Evolutionary conservation across 2,329 filamentous ascomycete species (phyloP).

Genomic region (Apiospora sp.): DNA sequence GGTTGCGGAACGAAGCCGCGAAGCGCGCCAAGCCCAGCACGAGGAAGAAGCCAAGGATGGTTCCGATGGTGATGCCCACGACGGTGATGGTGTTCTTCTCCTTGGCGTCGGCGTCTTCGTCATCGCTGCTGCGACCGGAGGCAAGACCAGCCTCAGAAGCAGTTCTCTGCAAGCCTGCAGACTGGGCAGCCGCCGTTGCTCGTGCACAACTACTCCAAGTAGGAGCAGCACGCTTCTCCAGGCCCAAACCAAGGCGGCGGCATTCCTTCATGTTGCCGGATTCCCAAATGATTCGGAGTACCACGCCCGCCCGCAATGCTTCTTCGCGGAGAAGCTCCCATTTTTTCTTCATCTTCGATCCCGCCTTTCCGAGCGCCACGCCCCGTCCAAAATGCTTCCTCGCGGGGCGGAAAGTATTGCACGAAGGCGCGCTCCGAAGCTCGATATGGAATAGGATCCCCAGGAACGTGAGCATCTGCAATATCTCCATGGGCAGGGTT

Average conservation of each 20-base stretch:
- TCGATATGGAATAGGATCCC: not conserved
- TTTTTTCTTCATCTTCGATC: too few species aligned
- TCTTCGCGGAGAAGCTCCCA: conserved; percentile 4
- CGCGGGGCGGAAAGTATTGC: conserved; percentile 7
- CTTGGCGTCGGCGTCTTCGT: not conserved
- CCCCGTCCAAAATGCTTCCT: too few species aligned
- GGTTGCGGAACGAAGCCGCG: not conserved
- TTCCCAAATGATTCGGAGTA: not conserved
- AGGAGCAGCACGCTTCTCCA: not conserved
- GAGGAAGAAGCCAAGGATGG: not conserved
- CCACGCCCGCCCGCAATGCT: not conserved
- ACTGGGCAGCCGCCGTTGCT: too few species aligned
- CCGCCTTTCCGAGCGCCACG: too few species aligned
- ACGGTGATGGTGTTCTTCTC: not conserved
- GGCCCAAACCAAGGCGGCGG: too few species aligned
- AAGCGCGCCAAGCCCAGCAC: not conserved
- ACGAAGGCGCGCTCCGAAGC: not conserved
- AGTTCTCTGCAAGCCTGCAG: not conserved
- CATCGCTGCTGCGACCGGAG: not conserved
- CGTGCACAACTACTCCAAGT: not conserved
- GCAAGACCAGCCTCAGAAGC: not conserved
- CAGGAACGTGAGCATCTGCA: not conserved
- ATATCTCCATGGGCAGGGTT: conserved; percentile 47
- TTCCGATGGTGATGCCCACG: not conserved
- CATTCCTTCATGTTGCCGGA: too few species aligned